These are phyloP conservation scores for Russula sp. DNA, from an alignment of 768 basidiomycete genomes.

Conservation along the genomic window DNA sequence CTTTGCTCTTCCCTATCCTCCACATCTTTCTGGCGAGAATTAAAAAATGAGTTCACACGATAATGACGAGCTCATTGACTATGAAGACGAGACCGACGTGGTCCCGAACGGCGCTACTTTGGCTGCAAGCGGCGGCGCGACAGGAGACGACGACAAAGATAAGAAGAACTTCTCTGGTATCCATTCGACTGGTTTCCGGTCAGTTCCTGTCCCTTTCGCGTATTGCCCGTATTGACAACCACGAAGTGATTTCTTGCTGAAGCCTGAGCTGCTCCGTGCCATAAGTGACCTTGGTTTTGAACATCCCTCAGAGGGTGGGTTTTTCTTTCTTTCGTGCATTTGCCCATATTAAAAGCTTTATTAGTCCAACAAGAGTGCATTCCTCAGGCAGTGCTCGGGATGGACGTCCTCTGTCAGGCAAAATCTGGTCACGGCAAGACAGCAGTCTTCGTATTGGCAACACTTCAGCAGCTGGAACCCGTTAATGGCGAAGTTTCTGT, in stretches of 20 bases:
- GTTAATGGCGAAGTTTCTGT: constrained; percentile 98
- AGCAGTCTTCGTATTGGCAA: constrained; percentile 97
- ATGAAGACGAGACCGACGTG: constrained; percentile 86
- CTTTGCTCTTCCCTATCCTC: constrained; percentile 30
- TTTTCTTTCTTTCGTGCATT: background rate
- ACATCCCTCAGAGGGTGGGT: constrained; percentile 95
- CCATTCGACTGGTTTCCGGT: constrained; percentile 99
- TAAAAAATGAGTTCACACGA: constrained; percentile 68
- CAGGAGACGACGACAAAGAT: constrained; percentile 59
- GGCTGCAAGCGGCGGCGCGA: constrained; percentile 42
- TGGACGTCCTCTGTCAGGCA: constrained; percentile 99
- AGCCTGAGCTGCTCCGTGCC: constrained; percentile 93
- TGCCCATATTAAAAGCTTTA: background rate
- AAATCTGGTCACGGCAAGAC: constrained; percentile 99
- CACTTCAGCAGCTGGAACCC: constrained; percentile 96
- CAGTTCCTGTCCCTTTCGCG: constrained; percentile 25
- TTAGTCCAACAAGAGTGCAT: constrained; percentile 99
- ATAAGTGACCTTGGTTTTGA: constrained; percentile 99
- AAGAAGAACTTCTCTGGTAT: constrained; percentile 99
- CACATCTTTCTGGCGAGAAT: constrained; percentile 28
- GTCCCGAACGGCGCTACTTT: constrained; percentile 53
- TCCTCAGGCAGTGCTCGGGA: constrained; percentile 97
- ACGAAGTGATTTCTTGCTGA: constrained; percentile 90
- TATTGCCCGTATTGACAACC: constrained; percentile 15
- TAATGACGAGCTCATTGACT: constrained; percentile 91